Evolutionary conservation across 108 stramenopile species (phyloP).

Genomic region (Skeletonema marinoi): DNA sequence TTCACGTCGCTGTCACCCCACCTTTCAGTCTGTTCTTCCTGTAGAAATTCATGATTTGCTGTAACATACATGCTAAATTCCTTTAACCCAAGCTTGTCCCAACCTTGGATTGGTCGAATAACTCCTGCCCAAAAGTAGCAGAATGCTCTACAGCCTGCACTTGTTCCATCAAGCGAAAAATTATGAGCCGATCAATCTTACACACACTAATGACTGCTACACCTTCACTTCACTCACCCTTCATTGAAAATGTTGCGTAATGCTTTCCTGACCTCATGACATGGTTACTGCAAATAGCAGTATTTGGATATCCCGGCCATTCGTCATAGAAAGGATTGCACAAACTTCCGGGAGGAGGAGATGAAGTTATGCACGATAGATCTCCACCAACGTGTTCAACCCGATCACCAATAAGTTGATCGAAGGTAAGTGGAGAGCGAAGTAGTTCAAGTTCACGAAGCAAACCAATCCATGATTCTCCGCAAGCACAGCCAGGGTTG

Average conservation of each 20-base stretch:
- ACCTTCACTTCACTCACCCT: too few species aligned
- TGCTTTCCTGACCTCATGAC: conserved; percentile 8
- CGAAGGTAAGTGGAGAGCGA: not conserved
- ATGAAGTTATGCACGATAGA: not conserved
- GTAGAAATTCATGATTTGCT: not conserved
- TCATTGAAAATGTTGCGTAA: conserved; percentile 1
- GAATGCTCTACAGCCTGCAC: not conserved
- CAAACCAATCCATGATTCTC: not conserved
- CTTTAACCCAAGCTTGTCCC: not conserved
- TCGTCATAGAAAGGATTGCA: not conserved
- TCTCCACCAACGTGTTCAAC: not conserved
- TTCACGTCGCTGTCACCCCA: not conserved
- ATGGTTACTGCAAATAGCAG: not conserved
- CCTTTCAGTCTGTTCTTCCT: not conserved
- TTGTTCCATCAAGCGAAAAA: too few species aligned
- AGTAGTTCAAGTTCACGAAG: not conserved
- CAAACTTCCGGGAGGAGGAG: not conserved
- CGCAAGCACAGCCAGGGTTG: not conserved
- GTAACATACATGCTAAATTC: not conserved
- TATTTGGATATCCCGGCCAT: not conserved
- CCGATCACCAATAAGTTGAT: conserved; percentile 1
- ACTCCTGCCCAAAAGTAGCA: not conserved
- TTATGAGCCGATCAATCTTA: too few species aligned
- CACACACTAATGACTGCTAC: too few species aligned
- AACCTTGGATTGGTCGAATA: not conserved